Evolutionary conservation across 1,284 basidiomycete genomes (phyloP), one percentile per base, ranked within the genome.

Genomic region (Marasmius oreades): DNA sequence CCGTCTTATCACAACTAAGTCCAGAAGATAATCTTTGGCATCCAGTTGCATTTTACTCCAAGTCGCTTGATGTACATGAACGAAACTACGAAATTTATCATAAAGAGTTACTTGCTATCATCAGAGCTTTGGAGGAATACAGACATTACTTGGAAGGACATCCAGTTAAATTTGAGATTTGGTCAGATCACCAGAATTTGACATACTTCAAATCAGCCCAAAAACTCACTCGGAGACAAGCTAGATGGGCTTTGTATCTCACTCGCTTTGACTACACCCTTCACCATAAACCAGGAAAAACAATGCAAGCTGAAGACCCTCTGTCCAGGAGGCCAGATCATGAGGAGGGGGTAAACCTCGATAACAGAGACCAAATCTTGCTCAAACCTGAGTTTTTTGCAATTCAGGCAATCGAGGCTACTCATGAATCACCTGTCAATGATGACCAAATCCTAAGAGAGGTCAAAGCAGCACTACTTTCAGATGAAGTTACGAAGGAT

Each of bases 281-380:
- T 1, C 46, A 64, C 0, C 76, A 80, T 55, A 62, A 66, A 5
- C 73, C 77, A 0, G 77, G 79, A 0, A 62, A 61, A 11, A 31
- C 58, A 5, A 72, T 70, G 42, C 57, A 56, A 0, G 67, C 70
- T 28, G 61, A 75, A 0, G 76, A 82, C 58, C 63, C 72, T 0
- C 64, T 83, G 1, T 79, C 75, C 0, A 47, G 70, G n/a, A 46
- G 69, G 24, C 52, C 66, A 14, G 75, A 77, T 50, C 71, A 74
- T 62, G 59, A 64, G 3, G 46, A 57, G 5, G 68, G 53, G 53
- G 53, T 47, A 47, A 55, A 62, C 1, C n/a, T n/a, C n/a, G 70
- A 73, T 31, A 72, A 77, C 50, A 53, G 65, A 1, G 58, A 74
- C 24, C 34, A 67, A 0, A 62, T 61, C 0, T 36, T 77, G 0